phyloP scores from a whole-genome alignment of 2,329 filamentous ascomycete species.

The Fusarium sp. region DNA sequence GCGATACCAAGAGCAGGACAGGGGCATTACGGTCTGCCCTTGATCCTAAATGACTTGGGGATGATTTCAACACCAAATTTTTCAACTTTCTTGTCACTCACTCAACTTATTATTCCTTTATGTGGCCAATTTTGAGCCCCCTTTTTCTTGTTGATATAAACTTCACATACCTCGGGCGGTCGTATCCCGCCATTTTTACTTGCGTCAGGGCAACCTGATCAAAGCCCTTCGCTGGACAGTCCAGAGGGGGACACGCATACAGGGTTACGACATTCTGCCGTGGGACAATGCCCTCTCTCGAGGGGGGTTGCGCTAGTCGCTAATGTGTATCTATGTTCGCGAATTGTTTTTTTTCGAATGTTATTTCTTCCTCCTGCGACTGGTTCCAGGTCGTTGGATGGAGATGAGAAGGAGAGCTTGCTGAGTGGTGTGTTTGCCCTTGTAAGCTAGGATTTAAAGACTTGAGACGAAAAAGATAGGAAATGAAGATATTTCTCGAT shows the following conservation, averaged over 20 bases:
- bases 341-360: conserved; percentile 44
- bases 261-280: conserved; percentile 35
- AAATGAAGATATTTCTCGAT: conserved; percentile 45
- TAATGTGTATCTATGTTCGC: conserved; percentile 50
- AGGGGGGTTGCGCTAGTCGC: conserved; percentile 46
- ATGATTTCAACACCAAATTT: conserved; percentile 43
- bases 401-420: conserved; percentile 33
- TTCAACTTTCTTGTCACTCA: conserved; percentile 46
- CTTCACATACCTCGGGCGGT: conserved; percentile 44
- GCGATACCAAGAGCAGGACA: conserved; percentile 44
- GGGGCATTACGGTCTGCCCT: conserved; percentile 45
- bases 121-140: conserved; percentile 32
- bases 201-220: conserved; percentile 30
- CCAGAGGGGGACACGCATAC: conserved; percentile 26
- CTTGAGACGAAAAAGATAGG: conserved; percentile 45
- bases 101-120: conserved; percentile 37
- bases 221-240: conserved; percentile 19
- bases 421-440: conserved; percentile 17
- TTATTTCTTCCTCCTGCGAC: conserved; percentile 40
- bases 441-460: conserved; percentile 42
- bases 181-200: conserved; percentile 28
- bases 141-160: conserved; percentile 44
- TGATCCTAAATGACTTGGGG: conserved; percentile 44
- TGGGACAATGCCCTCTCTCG: conserved; percentile 20
- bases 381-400: conserved; percentile 45